Base-by-base conservation (phyloP, 2,329 filamentous ascomycete genomes). In the Leptosphaerulina australis region DNA sequence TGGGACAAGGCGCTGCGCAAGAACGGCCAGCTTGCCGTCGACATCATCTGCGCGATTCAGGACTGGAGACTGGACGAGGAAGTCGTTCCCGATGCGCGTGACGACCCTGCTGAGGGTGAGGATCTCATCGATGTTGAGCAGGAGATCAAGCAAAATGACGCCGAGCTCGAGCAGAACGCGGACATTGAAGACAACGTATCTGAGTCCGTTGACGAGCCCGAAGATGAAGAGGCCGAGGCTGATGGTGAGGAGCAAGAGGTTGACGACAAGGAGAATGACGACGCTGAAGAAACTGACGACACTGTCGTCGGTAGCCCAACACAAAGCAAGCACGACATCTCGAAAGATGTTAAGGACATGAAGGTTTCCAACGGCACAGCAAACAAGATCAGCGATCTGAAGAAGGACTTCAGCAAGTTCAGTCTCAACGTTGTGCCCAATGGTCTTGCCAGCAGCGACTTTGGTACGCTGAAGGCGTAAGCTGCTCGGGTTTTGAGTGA, bases 1-100 rank as follows among this genome's bases (percentile, higher is more conserved):
- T 83, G 80, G 80, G 79, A 80, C 58, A 79, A 78, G 61, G 80
- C 80, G 5, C 67, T 83, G 40, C 70, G 76, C 62, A 79, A 79
- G 69, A 81, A 83, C 55, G 80, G 80, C 0, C 77, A 81, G 60
- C 64, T 83, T 43, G 80, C 79, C 2, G 80, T 83, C 31, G 80
- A 83, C 57, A 77, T 83, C 48, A 81, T 83, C 55, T 66, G 74
- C 24, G 74, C 75, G 3, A 79, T 82, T 57, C 80, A 82, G 70
- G 77, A 79, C 56, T 83, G 80, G 80, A 69, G 77, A 31, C 66
- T 83, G 28, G 77, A 80, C 34, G 74, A 76, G 47, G 71, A 76
- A 18, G 65, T 67, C 14, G 74, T 83, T 12, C 80, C 80, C 7
- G 79, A 82, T 71, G 73, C 75, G 53, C 69, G 79, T 40, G 73